Evolutionary conservation across 345 rosid species (phyloP).

Genomic region (Rhizophora mangle): DNA sequence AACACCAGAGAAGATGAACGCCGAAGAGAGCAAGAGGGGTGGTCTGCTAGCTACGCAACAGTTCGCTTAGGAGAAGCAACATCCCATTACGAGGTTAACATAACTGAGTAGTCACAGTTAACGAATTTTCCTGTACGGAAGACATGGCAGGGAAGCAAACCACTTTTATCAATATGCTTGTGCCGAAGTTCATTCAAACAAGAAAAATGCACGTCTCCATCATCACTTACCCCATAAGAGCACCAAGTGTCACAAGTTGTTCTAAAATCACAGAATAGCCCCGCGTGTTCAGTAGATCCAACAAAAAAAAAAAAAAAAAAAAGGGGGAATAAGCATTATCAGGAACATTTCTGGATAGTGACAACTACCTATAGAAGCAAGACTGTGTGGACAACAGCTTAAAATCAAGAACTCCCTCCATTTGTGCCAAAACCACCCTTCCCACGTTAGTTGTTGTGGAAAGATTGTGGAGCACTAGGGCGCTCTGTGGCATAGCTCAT

Average conservation of each 20-base stretch:
- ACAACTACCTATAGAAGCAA: conserved; percentile 10
- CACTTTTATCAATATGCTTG: neutral
- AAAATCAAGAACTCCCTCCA: neutral
- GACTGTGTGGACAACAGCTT: neutral
- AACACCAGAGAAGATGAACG: too few species aligned
- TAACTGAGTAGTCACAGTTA: too few species aligned
- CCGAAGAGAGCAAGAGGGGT: too few species aligned
- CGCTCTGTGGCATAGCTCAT: conserved; percentile 52
- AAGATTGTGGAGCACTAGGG: conserved; percentile 32
- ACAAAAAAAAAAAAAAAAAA: neutral
- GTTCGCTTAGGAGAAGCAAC: too few species aligned
- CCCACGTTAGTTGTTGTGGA: neutral
- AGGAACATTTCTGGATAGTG: neutral
- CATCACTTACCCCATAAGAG: neutral
- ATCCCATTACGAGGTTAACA: too few species aligned
- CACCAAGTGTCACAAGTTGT: neutral
- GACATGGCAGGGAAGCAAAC: neutral
- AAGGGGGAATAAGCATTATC: neutral
- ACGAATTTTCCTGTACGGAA: too few species aligned
- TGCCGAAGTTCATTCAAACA: neutral
- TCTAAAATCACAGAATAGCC: neutral
- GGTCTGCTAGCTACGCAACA: too few species aligned
- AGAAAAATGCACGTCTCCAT: neutral
- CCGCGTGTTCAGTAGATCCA: neutral
- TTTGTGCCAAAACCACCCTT: neutral